Conservation (phyloP, 805 yeast genomes). For the Priceomyces carsonii region DNA sequence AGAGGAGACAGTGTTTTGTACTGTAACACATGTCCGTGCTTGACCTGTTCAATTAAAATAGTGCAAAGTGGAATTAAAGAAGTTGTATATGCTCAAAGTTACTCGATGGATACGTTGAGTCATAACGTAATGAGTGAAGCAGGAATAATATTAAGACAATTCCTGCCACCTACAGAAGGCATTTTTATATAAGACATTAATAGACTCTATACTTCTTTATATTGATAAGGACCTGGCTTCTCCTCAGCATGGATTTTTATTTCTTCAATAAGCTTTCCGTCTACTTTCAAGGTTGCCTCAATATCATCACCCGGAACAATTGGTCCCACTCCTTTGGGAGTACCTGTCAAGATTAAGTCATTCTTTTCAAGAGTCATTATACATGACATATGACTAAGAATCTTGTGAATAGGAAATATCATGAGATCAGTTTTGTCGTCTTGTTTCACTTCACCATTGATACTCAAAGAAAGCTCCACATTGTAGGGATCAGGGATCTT, state of each 20-base stretch:
- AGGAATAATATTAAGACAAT: conserved; percentile 64
- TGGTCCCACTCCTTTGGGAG: conserved; percentile 96
- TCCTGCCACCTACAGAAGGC: conserved; percentile 41
- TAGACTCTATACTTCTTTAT: conserved; percentile 26
- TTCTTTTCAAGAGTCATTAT: conserved; percentile 91
- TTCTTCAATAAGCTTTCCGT: conserved; percentile 57
- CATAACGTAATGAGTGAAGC: conserved; percentile 73
- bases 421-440: conserved; percentile 75
- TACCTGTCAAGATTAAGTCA: conserved; percentile 90
- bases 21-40: conserved; percentile 96
- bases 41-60: conserved; percentile 93
- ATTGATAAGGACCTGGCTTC: conserved; percentile 48
- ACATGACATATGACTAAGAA: conserved; percentile 77
- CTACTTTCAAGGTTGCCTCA: conserved; percentile 59
- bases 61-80: conserved; percentile 90
- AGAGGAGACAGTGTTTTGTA: conserved; percentile 65
- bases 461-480: conserved; percentile 58
- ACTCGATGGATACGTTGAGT: conserved; percentile 86
- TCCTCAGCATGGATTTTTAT: conserved; percentile 55
- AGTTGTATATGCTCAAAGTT: conserved; percentile 90
- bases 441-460: conserved; percentile 74
- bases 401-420: conserved; percentile 84
- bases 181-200: conserved; percentile 27
- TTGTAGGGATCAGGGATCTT: conserved; percentile 73
- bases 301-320: conserved; percentile 77